A percentile compares a stretch with the other conserved stretches of the same genome.
phyloP scores from a whole-genome alignment of 2,329 filamentous ascomycete genomes.

The Metarhizium guizhouense region DNA sequence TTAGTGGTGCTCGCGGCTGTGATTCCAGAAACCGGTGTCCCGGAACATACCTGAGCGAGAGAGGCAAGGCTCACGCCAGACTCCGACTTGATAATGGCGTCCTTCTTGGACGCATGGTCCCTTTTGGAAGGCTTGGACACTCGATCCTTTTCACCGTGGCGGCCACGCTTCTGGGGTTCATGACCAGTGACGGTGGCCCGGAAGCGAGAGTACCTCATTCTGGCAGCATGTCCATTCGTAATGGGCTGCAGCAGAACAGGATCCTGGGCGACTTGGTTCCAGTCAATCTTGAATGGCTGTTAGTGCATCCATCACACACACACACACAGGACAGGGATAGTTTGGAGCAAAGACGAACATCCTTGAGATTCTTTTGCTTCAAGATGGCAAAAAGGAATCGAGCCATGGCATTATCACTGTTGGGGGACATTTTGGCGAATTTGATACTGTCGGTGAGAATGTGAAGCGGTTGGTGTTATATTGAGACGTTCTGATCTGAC shows the following conservation, averaged over 20 bases:
- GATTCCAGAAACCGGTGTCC: constrained; percentile 29
- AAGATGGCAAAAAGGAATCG: constrained; percentile 52
- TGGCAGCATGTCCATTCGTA: constrained; percentile 51
- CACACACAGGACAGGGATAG: background rate
- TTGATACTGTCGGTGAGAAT: background rate
- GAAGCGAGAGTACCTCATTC: constrained; percentile 51
- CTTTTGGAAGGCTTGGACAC: constrained; percentile 37
- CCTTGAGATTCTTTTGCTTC: constrained; percentile 50
- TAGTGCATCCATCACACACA: background rate
- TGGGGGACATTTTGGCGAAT: constrained; percentile 36
- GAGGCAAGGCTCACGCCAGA: constrained; percentile 19
- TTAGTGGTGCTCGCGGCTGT: constrained; percentile 12
- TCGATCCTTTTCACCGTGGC: constrained; percentile 30
- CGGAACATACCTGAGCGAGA: constrained; percentile 18
- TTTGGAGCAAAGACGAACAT: constrained; percentile 34
- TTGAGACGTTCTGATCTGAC: background rate
- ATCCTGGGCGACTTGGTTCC: constrained; percentile 47
- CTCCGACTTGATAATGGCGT: constrained; percentile 32
- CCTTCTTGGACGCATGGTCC: constrained; percentile 21
- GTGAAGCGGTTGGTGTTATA: background rate
- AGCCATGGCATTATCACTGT: constrained; percentile 47
- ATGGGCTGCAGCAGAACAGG: constrained; percentile 45
- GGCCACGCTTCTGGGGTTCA: constrained; percentile 38
- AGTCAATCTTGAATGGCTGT: constrained; percentile 40
- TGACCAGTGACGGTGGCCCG: constrained; percentile 35